Base-by-base conservation (phyloP, 1,139 yeast species). In the Taphrina flavorubra region DNA sequence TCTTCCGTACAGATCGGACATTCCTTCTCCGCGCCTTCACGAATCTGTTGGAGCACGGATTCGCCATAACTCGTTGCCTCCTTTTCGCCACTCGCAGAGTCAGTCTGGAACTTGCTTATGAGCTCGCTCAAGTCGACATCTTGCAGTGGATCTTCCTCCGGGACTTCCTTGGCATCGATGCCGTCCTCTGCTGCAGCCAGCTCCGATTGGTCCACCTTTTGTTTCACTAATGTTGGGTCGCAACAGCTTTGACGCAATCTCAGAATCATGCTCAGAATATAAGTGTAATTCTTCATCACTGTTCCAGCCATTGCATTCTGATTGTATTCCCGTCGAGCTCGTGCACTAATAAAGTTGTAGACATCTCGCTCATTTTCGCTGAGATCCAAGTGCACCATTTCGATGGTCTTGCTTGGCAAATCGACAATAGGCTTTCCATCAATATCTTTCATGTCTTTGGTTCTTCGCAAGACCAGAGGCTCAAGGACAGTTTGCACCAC, bases 191-290 rank as follows among this genome's bases (percentile, higher is more conserved):
- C 72, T 10, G 58, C 65, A 16, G 61, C 70, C 16, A 58, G 70
- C 13, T 65, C 63, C 3, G 68, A 71, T 10, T 68, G 67, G 13
- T 58, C 70, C 13, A 68, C 62, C 51, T 61, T 74, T 56, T 70
- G 65, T 36, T 71, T 81, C 49, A 79, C 81, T 58, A 77, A 70
- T 1, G 78, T 80, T 14, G 89, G 84, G 76, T 94, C 97, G 75
- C 97, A 91, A 76, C 98, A 94, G 0, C 89, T 85, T 76, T 94
- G 98, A 69, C 98, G 82, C 57, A 94, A 81, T 69, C 98, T 82
- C 71, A 92, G 78, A 70, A 94, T 88, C 75, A 90, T 96, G 1
- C 95, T 88, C 72, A 94, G 80, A 72, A 94, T 90, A 56, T 90
- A 87, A 0, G 95, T 86, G 76, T 90, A 92, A 70, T 85, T 86